Conservation (phyloP, 306 rosid species). For the Cucumis melo region DNA sequence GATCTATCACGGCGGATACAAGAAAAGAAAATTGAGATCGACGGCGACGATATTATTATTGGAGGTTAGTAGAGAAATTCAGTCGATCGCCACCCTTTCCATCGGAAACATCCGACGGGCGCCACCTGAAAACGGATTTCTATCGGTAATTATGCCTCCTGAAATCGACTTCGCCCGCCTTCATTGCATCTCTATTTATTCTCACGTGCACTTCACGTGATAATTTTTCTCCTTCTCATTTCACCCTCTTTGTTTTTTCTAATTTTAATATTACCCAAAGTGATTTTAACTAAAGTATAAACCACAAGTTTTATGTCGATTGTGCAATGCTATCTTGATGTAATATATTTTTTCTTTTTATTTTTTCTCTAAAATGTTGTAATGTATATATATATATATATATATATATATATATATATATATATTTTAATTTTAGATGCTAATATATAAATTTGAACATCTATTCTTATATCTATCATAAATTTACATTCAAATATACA, state of each 20-base stretch:
- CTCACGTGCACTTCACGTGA: not conserved
- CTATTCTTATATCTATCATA: no score
- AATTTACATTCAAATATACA: no score
- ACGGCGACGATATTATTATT: conserved; percentile 5
- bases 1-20: not conserved
- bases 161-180: not conserved
- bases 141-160: not conserved
- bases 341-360: no score
- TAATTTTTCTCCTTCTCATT: not conserved
- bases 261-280: no score
- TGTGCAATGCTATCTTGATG: no score
- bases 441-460: no score
- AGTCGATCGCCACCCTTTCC: not conserved
- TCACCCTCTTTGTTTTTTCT: not conserved
- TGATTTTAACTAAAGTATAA: no score
- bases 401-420: no score
- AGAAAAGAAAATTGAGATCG: conserved; percentile 29
- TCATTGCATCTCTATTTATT: not conserved
- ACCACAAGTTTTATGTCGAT: no score
- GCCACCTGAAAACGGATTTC: not conserved
- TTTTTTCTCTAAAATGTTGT: no score
- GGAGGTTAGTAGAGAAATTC: not conserved
- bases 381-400: no score
- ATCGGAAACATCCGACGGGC: not conserved
- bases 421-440: no score